Base-by-base conservation (phyloP, 139 green algal genomes). In the Marvania coccoides region DNA sequence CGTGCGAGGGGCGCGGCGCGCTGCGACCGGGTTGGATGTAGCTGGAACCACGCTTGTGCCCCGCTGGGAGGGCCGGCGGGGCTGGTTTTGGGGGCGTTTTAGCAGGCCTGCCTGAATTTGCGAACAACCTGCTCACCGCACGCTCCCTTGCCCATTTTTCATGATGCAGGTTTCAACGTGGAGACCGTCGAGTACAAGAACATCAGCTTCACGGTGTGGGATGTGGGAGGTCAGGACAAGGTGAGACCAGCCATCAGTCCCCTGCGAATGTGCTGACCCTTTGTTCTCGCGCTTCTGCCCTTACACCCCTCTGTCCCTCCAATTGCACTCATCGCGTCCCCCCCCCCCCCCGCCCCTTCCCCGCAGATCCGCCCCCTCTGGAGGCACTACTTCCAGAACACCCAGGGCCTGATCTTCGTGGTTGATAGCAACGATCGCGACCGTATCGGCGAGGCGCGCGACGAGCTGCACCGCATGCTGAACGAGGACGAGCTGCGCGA, bases 351-450 rank as follows among this genome's bases (percentile, higher is more conserved):
- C 31, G 19, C 30, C 39, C 9, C 39, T 8, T 30, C 46, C 19
- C 15, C 63, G 40, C 74, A 91, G 83, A 95, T 95, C 72, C 83
- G 87, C 29, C 86, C 83, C 14, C 74, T 94, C 23, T 95, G 83
- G 93, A 85, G 92, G 61, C 94, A 99, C 82, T 98, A 98, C 83
- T 98, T 99, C 86, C 91, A 98, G 81, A 96, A 97, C 79, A 97
- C 94, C 19, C 90, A 98, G 70, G 92, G 92, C 53, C 81, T 99
- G 7, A 98, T 99, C 72, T 99, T 99, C 51, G 94, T 99, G 55
- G 94, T 99, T 10, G 94, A 99, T 75, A 91, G 75, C 69, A 97
- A 98, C 67, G 94, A 99, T 73, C 80, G 90, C 53, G 91, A 96
- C 69, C 88, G 92, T 73, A 87, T 97, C 40, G 88, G 88, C 42